Evolutionary conservation across 2,329 filamentous ascomycete species (phyloP).

Genomic region (Chaetomiaceae sp.): DNA sequence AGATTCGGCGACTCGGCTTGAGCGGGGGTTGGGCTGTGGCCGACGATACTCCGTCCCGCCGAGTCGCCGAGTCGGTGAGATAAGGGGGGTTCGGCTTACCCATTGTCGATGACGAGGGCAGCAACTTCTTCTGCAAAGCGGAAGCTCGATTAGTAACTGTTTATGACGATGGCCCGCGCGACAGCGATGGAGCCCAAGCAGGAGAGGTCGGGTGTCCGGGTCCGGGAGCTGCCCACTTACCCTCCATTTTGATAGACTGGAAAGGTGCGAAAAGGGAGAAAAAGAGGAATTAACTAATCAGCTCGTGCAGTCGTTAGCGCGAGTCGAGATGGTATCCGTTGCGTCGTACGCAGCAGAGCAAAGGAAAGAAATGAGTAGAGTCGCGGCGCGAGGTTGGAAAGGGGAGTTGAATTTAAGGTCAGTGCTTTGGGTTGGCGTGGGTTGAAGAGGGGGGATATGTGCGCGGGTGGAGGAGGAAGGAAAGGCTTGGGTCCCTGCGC

Average conservation of each 20-base stretch:
- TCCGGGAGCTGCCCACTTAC: conserved; percentile 38
- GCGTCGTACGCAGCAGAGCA: conserved; percentile 28
- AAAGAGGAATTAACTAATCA: conserved; percentile 27
- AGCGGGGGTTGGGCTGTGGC: conserved; percentile 13
- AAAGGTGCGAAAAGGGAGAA: conserved; percentile 29
- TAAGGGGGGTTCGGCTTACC: conserved; percentile 63
- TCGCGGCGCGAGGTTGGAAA: conserved; percentile 37
- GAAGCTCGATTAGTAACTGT: conserved; percentile 41
- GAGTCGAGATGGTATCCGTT: conserved; percentile 26
- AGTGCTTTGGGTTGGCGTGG: conserved; percentile 31
- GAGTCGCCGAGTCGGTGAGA: conserved; percentile 35
- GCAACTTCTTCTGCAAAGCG: conserved; percentile 88
- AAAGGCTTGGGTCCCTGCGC: conserved; percentile 25
- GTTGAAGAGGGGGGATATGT: conserved; percentile 24
- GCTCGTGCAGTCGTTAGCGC: conserved; percentile 36
- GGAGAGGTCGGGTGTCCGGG: conserved; percentile 12
- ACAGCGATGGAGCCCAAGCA: conserved; percentile 3
- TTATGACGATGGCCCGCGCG: conserved; percentile 8
- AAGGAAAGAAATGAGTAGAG: conserved; percentile 31
- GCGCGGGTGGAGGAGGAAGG: conserved; percentile 28
- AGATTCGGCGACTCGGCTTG: conserved; percentile 6
- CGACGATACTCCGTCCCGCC: conserved; percentile 21
- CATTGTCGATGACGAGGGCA: conserved; percentile 99
- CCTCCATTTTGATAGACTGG: conserved; percentile 54
- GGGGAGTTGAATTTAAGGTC: conserved; percentile 37